These are phyloP conservation scores for Waltiozyma sp. DNA, from an alignment of 1,139 yeast genomes.

Conservation along the genomic window DNA sequence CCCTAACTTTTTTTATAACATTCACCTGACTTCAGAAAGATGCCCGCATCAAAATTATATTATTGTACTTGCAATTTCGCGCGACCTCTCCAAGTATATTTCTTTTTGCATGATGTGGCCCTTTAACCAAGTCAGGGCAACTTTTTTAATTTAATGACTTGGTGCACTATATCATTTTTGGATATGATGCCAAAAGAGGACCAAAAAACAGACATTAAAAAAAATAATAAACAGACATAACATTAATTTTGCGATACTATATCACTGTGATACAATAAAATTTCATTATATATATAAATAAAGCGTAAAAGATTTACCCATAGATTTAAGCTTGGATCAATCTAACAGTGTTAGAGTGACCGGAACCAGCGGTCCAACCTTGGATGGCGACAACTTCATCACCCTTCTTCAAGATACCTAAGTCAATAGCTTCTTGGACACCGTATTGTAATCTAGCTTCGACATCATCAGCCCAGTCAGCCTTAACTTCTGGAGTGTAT, in stretches of 20 bases:
- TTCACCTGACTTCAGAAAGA: too few relatives aligned
- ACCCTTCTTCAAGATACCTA: conserved; percentile 80
- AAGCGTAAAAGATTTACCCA: too few relatives aligned
- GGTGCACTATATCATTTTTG: too few relatives aligned
- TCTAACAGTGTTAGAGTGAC: conserved; percentile 98
- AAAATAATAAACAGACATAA: too few relatives aligned
- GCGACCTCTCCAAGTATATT: too few relatives aligned
- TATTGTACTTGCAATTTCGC: too few relatives aligned
- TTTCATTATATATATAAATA: background rate
- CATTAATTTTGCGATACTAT: background rate
- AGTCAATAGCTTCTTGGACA: conserved; percentile 76
- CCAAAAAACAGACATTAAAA: background rate
- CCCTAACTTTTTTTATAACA: too few relatives aligned
- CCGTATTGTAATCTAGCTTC: conserved; percentile 94
- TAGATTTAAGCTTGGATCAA: conserved; percentile 33
- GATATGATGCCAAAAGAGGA: too few relatives aligned
- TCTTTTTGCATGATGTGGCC: too few relatives aligned
- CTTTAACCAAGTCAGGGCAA: too few relatives aligned
- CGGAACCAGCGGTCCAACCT: conserved; percentile 98
- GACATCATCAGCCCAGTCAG: conserved; percentile 94
- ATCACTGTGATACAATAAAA: background rate
- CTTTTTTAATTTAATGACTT: too few relatives aligned
- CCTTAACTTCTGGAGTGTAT: conserved; percentile 54
- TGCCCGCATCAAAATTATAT: too few relatives aligned
- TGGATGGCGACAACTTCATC: conserved; percentile 90